These are phyloP conservation scores for Scheffersomyces titani DNA, from an alignment of 1,139 yeast species.

Conservation along the genomic window DNA sequence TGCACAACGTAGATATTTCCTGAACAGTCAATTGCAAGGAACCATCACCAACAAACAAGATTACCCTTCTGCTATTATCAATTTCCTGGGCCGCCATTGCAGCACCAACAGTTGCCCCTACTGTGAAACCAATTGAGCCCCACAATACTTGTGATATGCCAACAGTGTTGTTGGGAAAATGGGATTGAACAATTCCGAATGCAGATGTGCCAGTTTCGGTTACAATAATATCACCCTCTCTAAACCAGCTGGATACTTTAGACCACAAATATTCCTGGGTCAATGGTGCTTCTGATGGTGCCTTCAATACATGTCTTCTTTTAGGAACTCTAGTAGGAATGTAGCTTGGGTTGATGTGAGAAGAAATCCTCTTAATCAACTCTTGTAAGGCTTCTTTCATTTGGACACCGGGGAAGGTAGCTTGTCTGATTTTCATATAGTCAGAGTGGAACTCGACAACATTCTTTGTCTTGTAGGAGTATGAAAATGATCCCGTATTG, in stretches of 20 bases:
- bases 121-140: slow-evolving; percentile 90
- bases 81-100: slow-evolving; percentile 63
- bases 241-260: slow-evolving; percentile 69
- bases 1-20: slow-evolving; percentile 41
- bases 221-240: slow-evolving; percentile 77
- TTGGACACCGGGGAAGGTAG: slow-evolving; percentile 35
- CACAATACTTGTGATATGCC: slow-evolving; percentile 89
- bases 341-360: slow-evolving; percentile 9
- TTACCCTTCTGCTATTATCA: slow-evolving; percentile 34
- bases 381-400: slow-evolving; percentile 34
- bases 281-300: slow-evolving; percentile 33
- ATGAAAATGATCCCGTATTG: slow-evolving; percentile 43
- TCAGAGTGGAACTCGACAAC: slow-evolving; percentile 44
- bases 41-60: slow-evolving; percentile 44
- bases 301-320: slow-evolving; percentile 18
- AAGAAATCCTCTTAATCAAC: slow-evolving; percentile 8
- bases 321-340: slow-evolving; percentile 11
- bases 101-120: slow-evolving; percentile 85
- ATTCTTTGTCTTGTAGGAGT: slow-evolving; percentile 36
- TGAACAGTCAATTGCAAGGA: slow-evolving; percentile 46
- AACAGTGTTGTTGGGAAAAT: slow-evolving; percentile 69
- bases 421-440: slow-evolving; percentile 36
- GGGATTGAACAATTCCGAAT: slow-evolving; percentile 78
- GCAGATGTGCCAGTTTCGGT: slow-evolving; percentile 92
- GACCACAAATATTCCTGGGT: slow-evolving; percentile 86